Conservation (phyloP, 768 basidiomycete species). For the Mycena chlorophos region DNA sequence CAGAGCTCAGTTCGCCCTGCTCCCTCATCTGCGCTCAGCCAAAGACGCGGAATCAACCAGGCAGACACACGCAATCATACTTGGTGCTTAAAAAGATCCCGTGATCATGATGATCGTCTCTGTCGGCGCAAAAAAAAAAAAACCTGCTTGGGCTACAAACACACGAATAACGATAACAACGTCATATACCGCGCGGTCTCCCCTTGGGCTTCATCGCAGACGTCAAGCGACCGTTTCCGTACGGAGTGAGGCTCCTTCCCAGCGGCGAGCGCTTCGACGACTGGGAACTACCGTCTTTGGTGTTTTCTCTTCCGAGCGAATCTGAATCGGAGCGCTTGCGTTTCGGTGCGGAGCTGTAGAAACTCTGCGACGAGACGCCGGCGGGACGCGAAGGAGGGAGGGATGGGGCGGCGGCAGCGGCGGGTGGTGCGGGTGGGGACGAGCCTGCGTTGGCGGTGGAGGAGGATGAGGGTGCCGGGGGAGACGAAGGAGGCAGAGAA, state of each 20-base stretch:
- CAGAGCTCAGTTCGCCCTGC: too few relatives aligned
- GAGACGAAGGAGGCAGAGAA: conserved; percentile 26
- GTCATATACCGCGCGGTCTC: conserved; percentile 8
- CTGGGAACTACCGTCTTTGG: conserved; percentile 11
- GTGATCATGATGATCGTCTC: too few relatives aligned
- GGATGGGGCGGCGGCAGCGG: too few relatives aligned
- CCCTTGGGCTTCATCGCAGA: neutral
- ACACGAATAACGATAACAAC: conserved; percentile 2
- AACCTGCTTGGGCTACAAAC: too few relatives aligned
- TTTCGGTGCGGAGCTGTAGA: conserved; percentile 25
- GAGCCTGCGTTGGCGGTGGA: conserved; percentile 34
- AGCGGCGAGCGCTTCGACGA: conserved; percentile 19
- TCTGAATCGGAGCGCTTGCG: conserved; percentile 18
- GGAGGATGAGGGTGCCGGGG: conserved; percentile 33
- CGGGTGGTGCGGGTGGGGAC: conserved; percentile 24
- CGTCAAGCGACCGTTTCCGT: conserved; percentile 10
- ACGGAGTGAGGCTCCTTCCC: conserved; percentile 13
- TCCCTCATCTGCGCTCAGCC: too few relatives aligned
- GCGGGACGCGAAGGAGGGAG: too few relatives aligned
- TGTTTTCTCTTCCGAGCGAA: too few relatives aligned
- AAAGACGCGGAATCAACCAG: too few relatives aligned
- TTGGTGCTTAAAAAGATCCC: too few relatives aligned
- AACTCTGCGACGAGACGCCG: conserved; percentile 32
- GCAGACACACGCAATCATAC: too few relatives aligned
- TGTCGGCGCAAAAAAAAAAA: too few relatives aligned